Evolutionary conservation across 106 monocot species (phyloP).

Genomic region (Apostasia shenzhenica): DNA sequence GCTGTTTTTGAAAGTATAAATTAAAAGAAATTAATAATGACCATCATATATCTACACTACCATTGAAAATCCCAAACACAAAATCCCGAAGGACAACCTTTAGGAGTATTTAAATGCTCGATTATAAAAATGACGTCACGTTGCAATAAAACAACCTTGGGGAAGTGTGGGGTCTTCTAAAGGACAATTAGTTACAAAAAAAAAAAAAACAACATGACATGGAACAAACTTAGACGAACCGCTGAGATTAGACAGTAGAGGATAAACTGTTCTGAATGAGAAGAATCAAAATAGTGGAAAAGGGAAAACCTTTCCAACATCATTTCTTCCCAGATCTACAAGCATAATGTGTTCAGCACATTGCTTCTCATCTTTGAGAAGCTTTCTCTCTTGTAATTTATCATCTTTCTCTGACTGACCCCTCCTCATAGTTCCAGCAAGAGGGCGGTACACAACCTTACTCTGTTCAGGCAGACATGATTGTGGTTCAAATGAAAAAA

Average conservation of each 20-base stretch:
- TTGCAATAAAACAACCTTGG: too few species aligned
- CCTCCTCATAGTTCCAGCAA: constrained; percentile 63
- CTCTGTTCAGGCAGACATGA: constrained; percentile 26
- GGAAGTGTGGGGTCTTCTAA: too few species aligned
- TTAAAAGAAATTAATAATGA: too few species aligned
- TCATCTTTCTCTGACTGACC: constrained; percentile 46
- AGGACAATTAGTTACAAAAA: not conserved
- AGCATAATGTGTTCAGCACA: constrained; percentile 78
- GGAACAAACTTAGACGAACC: too few species aligned
- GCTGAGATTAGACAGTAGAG: not conserved
- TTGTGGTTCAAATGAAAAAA: not conserved
- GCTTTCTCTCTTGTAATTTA: constrained; percentile 26
- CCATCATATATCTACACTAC: too few species aligned
- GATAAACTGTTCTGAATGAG: not conserved
- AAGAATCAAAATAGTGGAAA: not conserved
- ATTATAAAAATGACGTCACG: too few species aligned
- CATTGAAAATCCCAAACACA: too few species aligned
- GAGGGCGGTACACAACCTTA: constrained; percentile 53
- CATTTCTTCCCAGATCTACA: constrained; percentile 65
- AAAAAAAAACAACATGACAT: not conserved
- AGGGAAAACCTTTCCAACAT: constrained; percentile 59
- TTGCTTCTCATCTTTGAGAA: constrained; percentile 64
- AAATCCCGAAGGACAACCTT: too few species aligned
- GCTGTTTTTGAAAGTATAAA: too few species aligned
- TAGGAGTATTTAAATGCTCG: too few species aligned